Conservation (phyloP, 1,284 basidiomycete species). For the Ganoderma lucidum region DNA sequence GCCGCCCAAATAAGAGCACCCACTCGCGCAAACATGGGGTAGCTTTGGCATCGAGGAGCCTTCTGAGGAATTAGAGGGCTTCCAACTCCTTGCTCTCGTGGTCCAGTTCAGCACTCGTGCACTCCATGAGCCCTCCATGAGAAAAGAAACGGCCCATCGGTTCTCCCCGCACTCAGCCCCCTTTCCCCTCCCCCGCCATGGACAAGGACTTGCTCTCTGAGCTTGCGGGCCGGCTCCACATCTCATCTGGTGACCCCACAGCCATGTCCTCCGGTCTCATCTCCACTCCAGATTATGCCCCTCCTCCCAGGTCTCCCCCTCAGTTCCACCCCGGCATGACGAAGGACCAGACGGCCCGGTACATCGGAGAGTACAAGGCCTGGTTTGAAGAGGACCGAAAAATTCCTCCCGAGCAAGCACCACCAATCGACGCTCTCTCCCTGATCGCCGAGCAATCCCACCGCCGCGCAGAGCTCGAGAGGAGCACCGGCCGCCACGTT, state of each 20-base stretch:
- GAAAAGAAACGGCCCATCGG: neutral
- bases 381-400: slow-evolving; percentile 29
- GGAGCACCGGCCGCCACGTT: neutral
- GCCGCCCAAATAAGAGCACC: slow-evolving; percentile 22
- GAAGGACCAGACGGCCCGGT: slow-evolving; percentile 11
- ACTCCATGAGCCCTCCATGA: slow-evolving; percentile 12
- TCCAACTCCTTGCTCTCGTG: slow-evolving; percentile 5
- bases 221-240: slow-evolving; percentile 6
- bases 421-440: slow-evolving; percentile 13
- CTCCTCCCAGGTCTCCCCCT: slow-evolving; percentile 14
- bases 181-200: slow-evolving; percentile 10
- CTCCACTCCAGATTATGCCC: neutral
- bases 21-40: slow-evolving; percentile 27
- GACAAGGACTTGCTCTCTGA: slow-evolving; percentile 19
- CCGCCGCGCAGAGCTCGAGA: slow-evolving; percentile 21
- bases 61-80: slow-evolving; percentile 6
- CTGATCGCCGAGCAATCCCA: slow-evolving; percentile 20
- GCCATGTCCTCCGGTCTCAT: neutral
- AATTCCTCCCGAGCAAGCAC: slow-evolving; percentile 19
- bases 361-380: slow-evolving; percentile 19
- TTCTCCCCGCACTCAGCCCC: neutral
- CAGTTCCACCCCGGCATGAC: slow-evolving; percentile 17
- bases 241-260: neutral
- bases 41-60: slow-evolving; percentile 9
- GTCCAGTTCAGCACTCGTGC: slow-evolving; percentile 9